phyloP scores from a whole-genome alignment of 2,329 filamentous ascomycete genomes.

The Calonectria multiphialidica region DNA sequence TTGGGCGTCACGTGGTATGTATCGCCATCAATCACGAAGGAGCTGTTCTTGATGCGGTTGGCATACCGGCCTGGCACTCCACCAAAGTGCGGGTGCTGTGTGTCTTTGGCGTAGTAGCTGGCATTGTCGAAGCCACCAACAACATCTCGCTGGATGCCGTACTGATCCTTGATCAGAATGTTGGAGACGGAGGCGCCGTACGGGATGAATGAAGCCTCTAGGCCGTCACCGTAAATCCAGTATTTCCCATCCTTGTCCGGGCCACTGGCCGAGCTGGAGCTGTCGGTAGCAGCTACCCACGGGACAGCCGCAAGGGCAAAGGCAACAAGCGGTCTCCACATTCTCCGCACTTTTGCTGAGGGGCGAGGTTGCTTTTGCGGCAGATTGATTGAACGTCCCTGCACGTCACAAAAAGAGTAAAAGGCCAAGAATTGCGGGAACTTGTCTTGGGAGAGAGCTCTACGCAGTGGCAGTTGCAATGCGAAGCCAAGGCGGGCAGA shows the following conservation, averaged over 20 bases:
- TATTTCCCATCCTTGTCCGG: slow-evolving; percentile 76
- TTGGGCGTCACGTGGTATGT: slow-evolving; percentile 72
- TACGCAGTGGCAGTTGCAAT: background rate
- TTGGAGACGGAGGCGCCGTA: slow-evolving; percentile 82
- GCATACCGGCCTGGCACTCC: slow-evolving; percentile 82
- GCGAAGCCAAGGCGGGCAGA: background rate
- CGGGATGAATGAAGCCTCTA: slow-evolving; percentile 77
- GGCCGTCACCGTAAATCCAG: slow-evolving; percentile 75
- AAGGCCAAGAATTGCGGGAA: background rate
- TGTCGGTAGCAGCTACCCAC: background rate
- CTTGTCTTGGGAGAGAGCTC: background rate
- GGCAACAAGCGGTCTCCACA: background rate
- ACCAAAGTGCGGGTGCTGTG: slow-evolving; percentile 77
- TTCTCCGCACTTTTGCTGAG: background rate
- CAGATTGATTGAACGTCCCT: background rate
- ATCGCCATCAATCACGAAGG: slow-evolving; percentile 75
- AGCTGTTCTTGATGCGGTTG: slow-evolving; percentile 84
- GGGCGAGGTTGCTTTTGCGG: background rate
- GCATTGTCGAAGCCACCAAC: slow-evolving; percentile 84
- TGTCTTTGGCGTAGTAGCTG: slow-evolving; percentile 74
- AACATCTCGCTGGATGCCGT: slow-evolving; percentile 77
- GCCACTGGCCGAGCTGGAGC: slow-evolving; percentile 35
- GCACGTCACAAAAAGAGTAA: background rate
- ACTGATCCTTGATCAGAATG: slow-evolving; percentile 76
- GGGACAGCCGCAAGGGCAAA: slow-evolving; percentile 10